Percentiles rank a stretch among this genome's conserved stretches.
Evolutionary conservation across 139 green algal genomes (phyloP).

Genomic region (Desmodesmus armatus): DNA sequence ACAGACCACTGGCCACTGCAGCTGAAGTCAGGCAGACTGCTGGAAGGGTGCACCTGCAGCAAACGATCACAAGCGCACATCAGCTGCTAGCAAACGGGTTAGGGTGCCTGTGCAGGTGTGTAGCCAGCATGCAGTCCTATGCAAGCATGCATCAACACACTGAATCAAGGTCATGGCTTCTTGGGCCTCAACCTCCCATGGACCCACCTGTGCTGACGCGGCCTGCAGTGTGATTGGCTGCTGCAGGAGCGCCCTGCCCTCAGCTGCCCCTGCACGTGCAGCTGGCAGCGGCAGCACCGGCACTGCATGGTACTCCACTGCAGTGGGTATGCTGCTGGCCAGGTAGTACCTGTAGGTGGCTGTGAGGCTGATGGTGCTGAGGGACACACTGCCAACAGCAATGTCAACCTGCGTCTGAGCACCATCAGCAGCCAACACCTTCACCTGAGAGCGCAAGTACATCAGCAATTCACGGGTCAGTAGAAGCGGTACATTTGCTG

Average conservation of each 20-base stretch:
- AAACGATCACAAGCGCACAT: too few relatives aligned
- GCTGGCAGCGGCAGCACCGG: constrained; percentile 28
- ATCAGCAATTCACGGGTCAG: too few relatives aligned
- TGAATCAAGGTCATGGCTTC: too few relatives aligned
- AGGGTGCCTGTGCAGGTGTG: too few relatives aligned
- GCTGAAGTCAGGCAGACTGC: constrained; percentile 25
- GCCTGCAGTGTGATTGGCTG: background rate
- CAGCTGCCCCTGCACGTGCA: background rate
- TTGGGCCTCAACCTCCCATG: too few relatives aligned
- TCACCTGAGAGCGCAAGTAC: too few relatives aligned
- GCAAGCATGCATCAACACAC: too few relatives aligned
- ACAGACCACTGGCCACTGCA: constrained; percentile 52
- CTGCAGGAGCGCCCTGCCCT: background rate
- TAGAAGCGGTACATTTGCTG: too few relatives aligned
- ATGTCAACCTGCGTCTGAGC: constrained; percentile 50
- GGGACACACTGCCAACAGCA: constrained; percentile 34
- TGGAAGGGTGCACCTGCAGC: too few relatives aligned
- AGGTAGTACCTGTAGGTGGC: constrained; percentile 42
- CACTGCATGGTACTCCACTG: constrained; percentile 25
- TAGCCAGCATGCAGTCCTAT: too few relatives aligned
- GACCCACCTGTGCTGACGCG: background rate
- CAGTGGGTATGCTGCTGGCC: constrained; percentile 1
- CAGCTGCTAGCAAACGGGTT: too few relatives aligned
- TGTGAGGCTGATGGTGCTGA: constrained; percentile 12
- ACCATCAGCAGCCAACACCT: constrained; percentile 39